These are phyloP conservation scores for Fistulinella cinereoalba DNA, from an alignment of 1,284 basidiomycete species.

Conservation along the genomic window DNA sequence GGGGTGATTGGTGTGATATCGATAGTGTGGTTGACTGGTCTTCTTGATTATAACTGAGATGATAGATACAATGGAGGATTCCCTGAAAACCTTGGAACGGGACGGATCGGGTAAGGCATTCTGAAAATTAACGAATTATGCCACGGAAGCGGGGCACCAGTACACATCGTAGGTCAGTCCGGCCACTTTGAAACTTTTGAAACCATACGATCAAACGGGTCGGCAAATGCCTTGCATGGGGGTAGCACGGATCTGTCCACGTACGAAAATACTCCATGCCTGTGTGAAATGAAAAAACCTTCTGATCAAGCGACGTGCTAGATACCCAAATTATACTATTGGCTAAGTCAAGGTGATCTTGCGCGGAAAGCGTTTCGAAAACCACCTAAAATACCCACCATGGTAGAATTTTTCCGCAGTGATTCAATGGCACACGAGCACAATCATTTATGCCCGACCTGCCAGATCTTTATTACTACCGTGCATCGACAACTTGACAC, in stretches of 20 bases:
- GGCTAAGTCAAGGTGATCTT: neutral
- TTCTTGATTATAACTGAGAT: neutral
- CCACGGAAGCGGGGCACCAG: neutral
- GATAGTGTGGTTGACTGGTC: neutral
- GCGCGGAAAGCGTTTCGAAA: neutral
- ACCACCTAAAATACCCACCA: too few species aligned
- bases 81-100: conserved; percentile 8
- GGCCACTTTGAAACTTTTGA: conserved; percentile 15
- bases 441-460: conserved; percentile 48
- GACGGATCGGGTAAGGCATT: conserved; percentile 14
- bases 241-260: neutral
- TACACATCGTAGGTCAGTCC: conserved; percentile 1
- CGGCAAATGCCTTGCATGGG: neutral
- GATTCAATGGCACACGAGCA: conserved; percentile 45
- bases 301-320: neutral
- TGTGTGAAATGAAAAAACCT: conserved; percentile 3
- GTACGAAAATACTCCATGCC: neutral
- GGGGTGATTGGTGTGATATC: neutral
- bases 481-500: neutral
- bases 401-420: too few species aligned
- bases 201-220: conserved; percentile 8
- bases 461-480: conserved; percentile 33
- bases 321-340: neutral
- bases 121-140: conserved; percentile 1
- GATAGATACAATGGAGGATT: neutral